Conservation (phyloP, 176 grass and related monocot genomes). For the Zea luxurians region DNA sequence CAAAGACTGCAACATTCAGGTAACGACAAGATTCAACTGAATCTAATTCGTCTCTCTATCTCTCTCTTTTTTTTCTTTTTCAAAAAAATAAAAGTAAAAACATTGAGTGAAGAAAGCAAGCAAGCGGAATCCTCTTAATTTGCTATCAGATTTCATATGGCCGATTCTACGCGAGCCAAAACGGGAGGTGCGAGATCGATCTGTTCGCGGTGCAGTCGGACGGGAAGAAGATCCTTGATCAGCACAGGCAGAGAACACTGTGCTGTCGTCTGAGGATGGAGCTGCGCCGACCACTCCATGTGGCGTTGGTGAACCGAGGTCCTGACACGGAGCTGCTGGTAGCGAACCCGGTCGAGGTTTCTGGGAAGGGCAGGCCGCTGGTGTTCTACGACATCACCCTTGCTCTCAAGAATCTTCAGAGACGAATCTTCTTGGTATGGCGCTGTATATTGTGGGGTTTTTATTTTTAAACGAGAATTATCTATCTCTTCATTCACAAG, state of each 20-base stretch:
- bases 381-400: constrained; percentile 85
- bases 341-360: constrained; percentile 72
- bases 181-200: constrained; percentile 65
- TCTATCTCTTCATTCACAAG: neutral
- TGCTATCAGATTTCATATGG: constrained; percentile 56
- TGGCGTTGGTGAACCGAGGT: constrained; percentile 59
- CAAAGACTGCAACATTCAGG: constrained; percentile 89
- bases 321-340: constrained; percentile 77
- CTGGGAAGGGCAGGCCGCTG: constrained; percentile 69
- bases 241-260: constrained; percentile 47
- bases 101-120: neutral
- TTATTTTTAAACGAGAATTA: too few species aligned
- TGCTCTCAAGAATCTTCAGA: constrained; percentile 74
- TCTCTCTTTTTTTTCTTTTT: neutral
- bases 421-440: constrained; percentile 70
- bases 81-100: neutral
- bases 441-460: too few species aligned
- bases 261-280: constrained; percentile 61
- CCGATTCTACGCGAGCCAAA: constrained; percentile 67
- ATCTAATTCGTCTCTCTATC: neutral
- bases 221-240: constrained; percentile 69
- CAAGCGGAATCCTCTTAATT: constrained; percentile 1
- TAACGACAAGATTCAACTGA: constrained; percentile 31
- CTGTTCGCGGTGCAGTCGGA: constrained; percentile 76
- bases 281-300: constrained; percentile 48